These are phyloP conservation scores for Botryosphaeria dothidea DNA, from an alignment of 2,329 filamentous ascomycete species.

Conservation along the genomic window DNA sequence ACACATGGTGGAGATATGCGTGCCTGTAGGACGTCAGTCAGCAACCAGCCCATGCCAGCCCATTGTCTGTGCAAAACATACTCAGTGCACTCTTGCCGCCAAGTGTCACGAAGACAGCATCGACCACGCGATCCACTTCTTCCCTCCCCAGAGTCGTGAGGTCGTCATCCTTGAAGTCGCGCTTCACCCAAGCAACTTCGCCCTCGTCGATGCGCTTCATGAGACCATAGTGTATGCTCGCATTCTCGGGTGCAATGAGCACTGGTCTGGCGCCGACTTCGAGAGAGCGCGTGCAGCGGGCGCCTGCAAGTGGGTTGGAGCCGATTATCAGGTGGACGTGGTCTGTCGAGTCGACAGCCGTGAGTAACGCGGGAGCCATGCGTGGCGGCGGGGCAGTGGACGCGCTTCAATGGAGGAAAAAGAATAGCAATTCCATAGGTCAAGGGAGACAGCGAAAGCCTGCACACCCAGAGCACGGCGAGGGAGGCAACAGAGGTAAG, in stretches of 20 bases:
- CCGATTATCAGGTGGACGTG: conserved; percentile 86
- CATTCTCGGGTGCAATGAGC: conserved; percentile 69
- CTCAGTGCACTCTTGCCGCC: conserved; percentile 51
- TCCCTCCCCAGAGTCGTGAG: conserved; percentile 75
- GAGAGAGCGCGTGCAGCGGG: conserved; percentile 77
- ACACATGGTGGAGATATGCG: conserved; percentile 74
- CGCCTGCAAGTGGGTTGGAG: conserved; percentile 81
- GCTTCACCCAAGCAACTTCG: conserved; percentile 65
- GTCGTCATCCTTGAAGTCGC: conserved; percentile 69
- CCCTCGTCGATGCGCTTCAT: conserved; percentile 67
- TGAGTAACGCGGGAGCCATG: conserved; percentile 63
- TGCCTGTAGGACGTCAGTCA: conserved; percentile 44
- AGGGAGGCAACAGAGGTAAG: background rate
- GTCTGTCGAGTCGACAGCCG: conserved; percentile 67
- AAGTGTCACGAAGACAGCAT: conserved; percentile 86
- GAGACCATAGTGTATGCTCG: conserved; percentile 61
- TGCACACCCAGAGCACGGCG: background rate
- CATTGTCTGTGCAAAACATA: conserved; percentile 31
- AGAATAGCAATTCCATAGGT: background rate
- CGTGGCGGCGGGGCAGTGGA: background rate
- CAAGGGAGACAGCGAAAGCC: background rate
- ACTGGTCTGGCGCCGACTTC: conserved; percentile 80
- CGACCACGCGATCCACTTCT: conserved; percentile 76
- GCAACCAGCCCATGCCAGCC: conserved; percentile 16
- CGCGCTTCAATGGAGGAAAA: background rate